Conservation (phyloP, 2,329 filamentous ascomycete species). For the Xylariaceae sp. region DNA sequence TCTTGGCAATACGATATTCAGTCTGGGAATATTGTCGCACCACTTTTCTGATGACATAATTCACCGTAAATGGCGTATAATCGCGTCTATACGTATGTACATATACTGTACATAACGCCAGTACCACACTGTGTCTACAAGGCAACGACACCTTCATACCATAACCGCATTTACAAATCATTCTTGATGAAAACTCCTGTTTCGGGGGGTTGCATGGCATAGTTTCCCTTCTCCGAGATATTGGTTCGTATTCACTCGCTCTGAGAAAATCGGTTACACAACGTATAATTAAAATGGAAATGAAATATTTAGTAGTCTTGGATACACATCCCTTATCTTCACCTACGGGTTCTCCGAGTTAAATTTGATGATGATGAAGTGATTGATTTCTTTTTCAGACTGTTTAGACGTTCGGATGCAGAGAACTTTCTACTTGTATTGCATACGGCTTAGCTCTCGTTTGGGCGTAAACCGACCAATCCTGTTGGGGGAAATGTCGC, state of each 20-base stretch:
- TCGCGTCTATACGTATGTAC: no score
- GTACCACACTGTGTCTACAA: no score
- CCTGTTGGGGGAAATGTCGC: not conserved
- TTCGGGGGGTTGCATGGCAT: constrained; percentile 1
- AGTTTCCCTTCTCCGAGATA: constrained; percentile 5
- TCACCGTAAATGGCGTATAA: no score
- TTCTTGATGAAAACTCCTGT: not conserved
- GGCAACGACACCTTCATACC: no score
- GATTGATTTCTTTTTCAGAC: not conserved
- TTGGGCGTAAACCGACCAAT: not conserved
- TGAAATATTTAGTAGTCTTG: not conserved
- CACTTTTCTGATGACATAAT: no score
- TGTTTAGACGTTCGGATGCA: no score
- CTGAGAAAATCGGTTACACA: not conserved
- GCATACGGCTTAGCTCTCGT: not conserved
- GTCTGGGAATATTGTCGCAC: no score
- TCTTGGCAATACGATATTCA: no score
- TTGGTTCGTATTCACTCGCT: not conserved
- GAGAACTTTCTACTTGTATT: not conserved
- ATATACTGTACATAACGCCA: no score
- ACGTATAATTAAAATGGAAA: not conserved
- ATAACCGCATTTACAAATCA: not conserved
- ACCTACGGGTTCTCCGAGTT: no score
- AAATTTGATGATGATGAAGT: not conserved
- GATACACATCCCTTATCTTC: not conserved